Conservation (phyloP, 352 stramenopile genomes). For the Phytophthora sojae region DNA sequence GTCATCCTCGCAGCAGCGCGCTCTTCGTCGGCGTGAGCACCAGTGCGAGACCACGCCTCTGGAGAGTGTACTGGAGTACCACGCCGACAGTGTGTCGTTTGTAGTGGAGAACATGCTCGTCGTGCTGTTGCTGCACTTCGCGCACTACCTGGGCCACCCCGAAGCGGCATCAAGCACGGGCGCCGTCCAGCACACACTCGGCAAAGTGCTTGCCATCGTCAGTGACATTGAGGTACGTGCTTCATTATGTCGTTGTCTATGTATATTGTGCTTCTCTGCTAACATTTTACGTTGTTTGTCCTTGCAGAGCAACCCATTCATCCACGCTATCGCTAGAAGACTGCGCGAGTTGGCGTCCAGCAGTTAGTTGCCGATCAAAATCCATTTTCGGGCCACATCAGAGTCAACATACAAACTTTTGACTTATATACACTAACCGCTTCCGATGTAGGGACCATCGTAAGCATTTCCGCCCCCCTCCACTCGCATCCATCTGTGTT, state of each 20-base stretch:
- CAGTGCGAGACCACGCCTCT: constrained; percentile 48
- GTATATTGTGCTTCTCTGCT: constrained; percentile 3
- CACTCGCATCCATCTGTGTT: too few species aligned
- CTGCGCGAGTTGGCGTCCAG: constrained; percentile 64
- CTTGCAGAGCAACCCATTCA: constrained; percentile 67
- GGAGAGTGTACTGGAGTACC: constrained; percentile 76
- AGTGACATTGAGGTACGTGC: constrained; percentile 69
- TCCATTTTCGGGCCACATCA: background rate
- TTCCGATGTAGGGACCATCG: background rate
- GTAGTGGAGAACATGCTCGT: constrained; percentile 83
- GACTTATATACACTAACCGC: constrained; percentile 28
- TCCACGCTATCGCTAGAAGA: constrained; percentile 73
- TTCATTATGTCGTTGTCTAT: background rate
- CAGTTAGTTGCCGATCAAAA: constrained; percentile 30
- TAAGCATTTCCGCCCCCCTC: too few species aligned
- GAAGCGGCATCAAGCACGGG: constrained; percentile 32
- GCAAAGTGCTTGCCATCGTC: constrained; percentile 73
- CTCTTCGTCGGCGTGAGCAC: constrained; percentile 45
- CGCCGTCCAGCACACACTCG: constrained; percentile 62
- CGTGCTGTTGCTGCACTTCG: constrained; percentile 74
- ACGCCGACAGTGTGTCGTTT: constrained; percentile 78
- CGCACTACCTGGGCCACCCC: constrained; percentile 59
- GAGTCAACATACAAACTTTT: constrained; percentile 31
- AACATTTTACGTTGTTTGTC: constrained; percentile 5
- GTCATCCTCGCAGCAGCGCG: constrained; percentile 29